Evolutionary conservation across 306 rosid genomes (phyloP).

Genomic region (Quillaja saponaria): DNA sequence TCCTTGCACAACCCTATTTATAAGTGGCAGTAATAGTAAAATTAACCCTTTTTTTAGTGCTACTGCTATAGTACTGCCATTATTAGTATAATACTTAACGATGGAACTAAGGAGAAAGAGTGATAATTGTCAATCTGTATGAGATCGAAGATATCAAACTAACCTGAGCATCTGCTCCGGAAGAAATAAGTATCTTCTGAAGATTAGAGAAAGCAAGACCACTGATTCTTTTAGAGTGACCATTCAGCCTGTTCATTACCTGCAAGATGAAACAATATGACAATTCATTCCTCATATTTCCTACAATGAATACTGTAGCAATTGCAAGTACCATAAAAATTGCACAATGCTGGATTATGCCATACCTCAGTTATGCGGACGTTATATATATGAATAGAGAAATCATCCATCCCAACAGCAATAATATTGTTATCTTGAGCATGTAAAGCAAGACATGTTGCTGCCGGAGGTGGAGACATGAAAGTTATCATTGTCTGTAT

Average conservation of each 20-base stretch:
- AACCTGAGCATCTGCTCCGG: slow-evolving; percentile 72
- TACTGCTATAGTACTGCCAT: too few relatives aligned
- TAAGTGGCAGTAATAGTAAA: too few relatives aligned
- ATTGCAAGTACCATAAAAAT: not conserved
- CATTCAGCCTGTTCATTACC: slow-evolving; percentile 65
- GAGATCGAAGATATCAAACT: not conserved
- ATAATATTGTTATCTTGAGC: slow-evolving; percentile 68
- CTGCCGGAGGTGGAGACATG: slow-evolving; percentile 75
- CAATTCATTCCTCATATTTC: not conserved
- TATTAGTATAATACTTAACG: too few relatives aligned
- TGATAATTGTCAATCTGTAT: not conserved
- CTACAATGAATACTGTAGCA: not conserved
- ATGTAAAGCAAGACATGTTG: slow-evolving; percentile 72
- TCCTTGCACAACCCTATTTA: too few relatives aligned
- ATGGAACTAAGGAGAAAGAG: not conserved
- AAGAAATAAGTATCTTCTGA: slow-evolving; percentile 53
- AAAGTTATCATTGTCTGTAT: slow-evolving; percentile 64
- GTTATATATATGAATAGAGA: slow-evolving; percentile 61
- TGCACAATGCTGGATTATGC: not conserved
- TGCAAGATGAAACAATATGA: slow-evolving; percentile 28
- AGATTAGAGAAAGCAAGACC: slow-evolving; percentile 62
- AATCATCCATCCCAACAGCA: slow-evolving; percentile 72
- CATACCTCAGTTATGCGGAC: slow-evolving; percentile 66
- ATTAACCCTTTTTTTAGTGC: too few relatives aligned
- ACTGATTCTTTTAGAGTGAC: slow-evolving; percentile 62